Conservation (phyloP, 768 basidiomycete genomes). For the Russula sp. region DNA sequence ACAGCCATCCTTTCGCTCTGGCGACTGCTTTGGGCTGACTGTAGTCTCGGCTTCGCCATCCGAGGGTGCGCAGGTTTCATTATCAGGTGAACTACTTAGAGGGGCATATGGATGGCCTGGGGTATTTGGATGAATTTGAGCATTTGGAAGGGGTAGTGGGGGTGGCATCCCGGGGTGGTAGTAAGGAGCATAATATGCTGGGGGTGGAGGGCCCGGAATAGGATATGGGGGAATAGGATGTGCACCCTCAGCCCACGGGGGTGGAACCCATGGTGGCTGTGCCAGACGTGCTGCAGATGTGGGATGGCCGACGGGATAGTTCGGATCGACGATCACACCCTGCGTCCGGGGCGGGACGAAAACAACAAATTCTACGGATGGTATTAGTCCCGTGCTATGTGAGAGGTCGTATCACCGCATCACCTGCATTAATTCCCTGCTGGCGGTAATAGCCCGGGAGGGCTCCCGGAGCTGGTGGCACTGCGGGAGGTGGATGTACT, state of each 20-base stretch:
- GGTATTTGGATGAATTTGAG: slow-evolving; percentile 5
- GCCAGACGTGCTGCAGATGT: slow-evolving; percentile 44
- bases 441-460: slow-evolving; percentile 59
- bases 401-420: slow-evolving; percentile 14
- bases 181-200: slow-evolving; percentile 17
- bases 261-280: slow-evolving; percentile 29
- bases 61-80: neutral
- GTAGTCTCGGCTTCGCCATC: slow-evolving; percentile 9
- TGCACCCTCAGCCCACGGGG: slow-evolving; percentile 34
- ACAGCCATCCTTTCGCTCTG: slow-evolving; percentile 1
- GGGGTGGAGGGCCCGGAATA: slow-evolving; percentile 15
- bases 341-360: slow-evolving; percentile 28
- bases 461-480: slow-evolving; percentile 32
- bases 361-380: slow-evolving; percentile 7
- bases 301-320: slow-evolving; percentile 41
- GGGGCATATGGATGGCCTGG: slow-evolving; percentile 1
- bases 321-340: slow-evolving; percentile 37
- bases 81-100: neutral
- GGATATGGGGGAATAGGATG: slow-evolving; percentile 18
- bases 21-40: slow-evolving; percentile 9
- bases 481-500: slow-evolving; percentile 25
- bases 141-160: slow-evolving; percentile 23
- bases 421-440: slow-evolving; percentile 47
- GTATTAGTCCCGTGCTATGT: neutral
- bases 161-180: slow-evolving; percentile 23